phyloP scores from a whole-genome alignment of 345 rosid species.

The Citrus inodora region DNA sequence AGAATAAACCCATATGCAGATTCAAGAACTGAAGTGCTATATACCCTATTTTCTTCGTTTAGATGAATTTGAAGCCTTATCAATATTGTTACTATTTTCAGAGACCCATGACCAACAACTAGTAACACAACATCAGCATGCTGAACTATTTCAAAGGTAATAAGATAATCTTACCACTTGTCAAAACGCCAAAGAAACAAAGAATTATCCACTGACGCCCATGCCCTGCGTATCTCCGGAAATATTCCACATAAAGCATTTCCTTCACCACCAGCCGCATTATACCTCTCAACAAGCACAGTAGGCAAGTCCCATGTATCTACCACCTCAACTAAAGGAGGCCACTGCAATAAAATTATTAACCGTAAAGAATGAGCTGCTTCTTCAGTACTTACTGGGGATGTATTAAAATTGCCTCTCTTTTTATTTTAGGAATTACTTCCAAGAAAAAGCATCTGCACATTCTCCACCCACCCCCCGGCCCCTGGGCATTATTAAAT shows the following conservation, averaged over 20 bases:
- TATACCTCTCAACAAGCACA: conserved; percentile 80
- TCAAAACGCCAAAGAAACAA: conserved; percentile 96
- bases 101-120: not conserved
- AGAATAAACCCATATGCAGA: not conserved
- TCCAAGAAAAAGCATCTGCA: not conserved
- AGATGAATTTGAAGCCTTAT: not conserved
- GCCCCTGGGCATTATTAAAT: not conserved
- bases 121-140: not conserved
- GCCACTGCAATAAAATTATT: conserved; percentile 65
- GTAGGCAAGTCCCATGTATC: conserved; percentile 87
- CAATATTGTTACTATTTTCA: not conserved
- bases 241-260: conserved; percentile 94
- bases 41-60: not conserved
- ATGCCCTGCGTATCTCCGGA: conserved; percentile 87
- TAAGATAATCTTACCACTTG: conserved; percentile 52
- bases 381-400: not conserved
- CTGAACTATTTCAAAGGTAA: not conserved
- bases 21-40: not conserved
- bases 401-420: not conserved
- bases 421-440: not conserved
- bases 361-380: not conserved
- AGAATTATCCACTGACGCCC: conserved; percentile 96
- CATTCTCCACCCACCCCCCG: not conserved
- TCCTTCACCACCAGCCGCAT: conserved; percentile 95
- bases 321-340: conserved; percentile 74